Evolutionary conservation across 2,329 filamentous ascomycete species (phyloP).

Genomic region (Phoma sp.): DNA sequence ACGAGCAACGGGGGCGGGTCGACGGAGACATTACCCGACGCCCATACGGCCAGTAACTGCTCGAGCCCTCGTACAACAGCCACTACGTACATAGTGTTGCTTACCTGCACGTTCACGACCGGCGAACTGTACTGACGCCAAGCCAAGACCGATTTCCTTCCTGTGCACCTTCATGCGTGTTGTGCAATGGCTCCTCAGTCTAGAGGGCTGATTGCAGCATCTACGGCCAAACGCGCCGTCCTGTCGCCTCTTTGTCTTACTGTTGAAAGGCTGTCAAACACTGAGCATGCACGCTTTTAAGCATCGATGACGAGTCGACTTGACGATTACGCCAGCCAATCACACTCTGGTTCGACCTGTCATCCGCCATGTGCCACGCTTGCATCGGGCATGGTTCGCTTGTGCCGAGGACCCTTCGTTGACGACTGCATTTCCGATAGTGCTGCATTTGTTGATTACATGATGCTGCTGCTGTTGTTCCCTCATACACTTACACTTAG

Average conservation of each 20-base stretch:
- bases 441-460: neutral
- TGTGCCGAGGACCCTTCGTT: conserved; percentile 16
- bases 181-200: conserved; percentile 4
- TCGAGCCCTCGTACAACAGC: neutral
- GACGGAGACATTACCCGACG: neutral
- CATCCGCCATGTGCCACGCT: conserved; percentile 18
- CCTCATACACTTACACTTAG: neutral
- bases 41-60: neutral
- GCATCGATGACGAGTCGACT: conserved; percentile 21
- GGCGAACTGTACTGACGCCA: conserved; percentile 6
- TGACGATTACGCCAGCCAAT: conserved; percentile 3
- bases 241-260: conserved; percentile 12
- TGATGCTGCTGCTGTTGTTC: neutral
- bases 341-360: conserved; percentile 9
- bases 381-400: conserved; percentile 9
- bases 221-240: conserved; percentile 14
- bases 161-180: conserved; percentile 3
- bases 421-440: conserved; percentile 19
- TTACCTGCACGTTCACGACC: conserved; percentile 13
- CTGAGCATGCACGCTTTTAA: conserved; percentile 16
- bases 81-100: neutral
- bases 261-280: conserved; percentile 13
- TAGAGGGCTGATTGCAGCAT: conserved; percentile 13
- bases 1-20: neutral
- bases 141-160: conserved; percentile 8